A percentile compares a stretch with the other conserved stretches of the same genome.
These are phyloP conservation scores for Ramicandelaber brevisporus DNA, from an alignment of 192 early-diverging fungal genomes.

Conservation along the genomic window DNA sequence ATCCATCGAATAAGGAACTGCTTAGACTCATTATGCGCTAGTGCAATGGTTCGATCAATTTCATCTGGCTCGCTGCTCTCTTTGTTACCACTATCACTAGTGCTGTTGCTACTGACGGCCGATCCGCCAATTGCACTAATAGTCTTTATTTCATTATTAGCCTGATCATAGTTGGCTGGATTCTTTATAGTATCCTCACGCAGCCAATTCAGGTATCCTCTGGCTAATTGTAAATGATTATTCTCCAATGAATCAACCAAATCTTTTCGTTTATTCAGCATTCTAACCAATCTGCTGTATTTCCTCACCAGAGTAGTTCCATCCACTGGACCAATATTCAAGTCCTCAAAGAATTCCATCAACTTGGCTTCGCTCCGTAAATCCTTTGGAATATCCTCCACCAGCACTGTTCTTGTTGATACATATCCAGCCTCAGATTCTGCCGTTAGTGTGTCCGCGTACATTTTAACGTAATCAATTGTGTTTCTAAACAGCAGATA, in stretches of 20 bases:
- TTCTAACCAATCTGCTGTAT: slow-evolving; percentile 16
- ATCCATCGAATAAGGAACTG: too few species aligned
- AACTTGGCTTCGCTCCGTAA: slow-evolving; percentile 21
- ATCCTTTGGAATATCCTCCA: slow-evolving; percentile 19
- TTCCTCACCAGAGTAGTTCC: slow-evolving; percentile 21
- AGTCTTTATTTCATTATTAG: too few species aligned
- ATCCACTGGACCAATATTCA: slow-evolving; percentile 25
- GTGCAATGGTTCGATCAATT: too few species aligned
- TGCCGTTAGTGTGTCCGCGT: slow-evolving; percentile 9
- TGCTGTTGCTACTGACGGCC: too few species aligned
- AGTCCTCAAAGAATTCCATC: slow-evolving; percentile 19
- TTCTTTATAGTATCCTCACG: too few species aligned
- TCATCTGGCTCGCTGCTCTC: too few species aligned
- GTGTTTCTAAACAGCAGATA: slow-evolving; percentile 26
- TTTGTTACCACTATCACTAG: too few species aligned
- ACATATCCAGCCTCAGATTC: slow-evolving; percentile 13
- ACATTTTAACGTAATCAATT: slow-evolving; percentile 21
- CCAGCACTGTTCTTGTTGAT: slow-evolving; percentile 19
- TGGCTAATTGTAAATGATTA: slow-evolving; percentile 18
- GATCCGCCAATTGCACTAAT: too few species aligned
- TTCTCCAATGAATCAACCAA: slow-evolving; percentile 17
- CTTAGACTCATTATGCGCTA: too few species aligned
- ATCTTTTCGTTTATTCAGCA: slow-evolving; percentile 13
- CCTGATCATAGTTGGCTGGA: too few species aligned
- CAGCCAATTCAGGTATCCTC: too few species aligned